A percentile compares a stretch with the other conserved stretches of the same genome.
Evolutionary conservation across 768 basidiomycete genomes (phyloP).

Genomic region (Rhodosporidiobolus odoratus): DNA sequence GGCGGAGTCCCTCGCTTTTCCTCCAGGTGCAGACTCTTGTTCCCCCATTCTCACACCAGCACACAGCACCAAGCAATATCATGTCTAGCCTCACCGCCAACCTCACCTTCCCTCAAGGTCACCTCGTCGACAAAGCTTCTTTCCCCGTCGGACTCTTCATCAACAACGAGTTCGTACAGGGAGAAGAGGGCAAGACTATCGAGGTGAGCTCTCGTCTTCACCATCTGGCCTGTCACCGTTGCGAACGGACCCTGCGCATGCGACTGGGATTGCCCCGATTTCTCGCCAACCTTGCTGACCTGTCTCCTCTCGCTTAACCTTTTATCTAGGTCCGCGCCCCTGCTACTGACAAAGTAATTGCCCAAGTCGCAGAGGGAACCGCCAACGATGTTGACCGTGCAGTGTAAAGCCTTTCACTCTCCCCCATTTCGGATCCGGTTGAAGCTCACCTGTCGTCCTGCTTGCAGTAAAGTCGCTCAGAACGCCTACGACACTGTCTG

Average conservation of each 20-base stretch:
- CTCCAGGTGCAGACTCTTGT: too few species aligned
- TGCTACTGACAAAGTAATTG: conserved; percentile 61
- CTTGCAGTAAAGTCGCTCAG: conserved; percentile 54
- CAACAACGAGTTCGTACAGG: conserved; percentile 61
- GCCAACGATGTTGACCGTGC: conserved; percentile 65
- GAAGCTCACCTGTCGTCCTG: background rate
- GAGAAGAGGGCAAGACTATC: conserved; percentile 58
- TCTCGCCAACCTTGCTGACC: background rate
- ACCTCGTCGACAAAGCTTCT: conserved; percentile 12
- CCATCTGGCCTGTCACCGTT: conserved; percentile 48
- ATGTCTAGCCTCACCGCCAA: conserved; percentile 36
- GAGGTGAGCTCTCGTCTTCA: conserved; percentile 55
- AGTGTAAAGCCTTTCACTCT: conserved; percentile 47
- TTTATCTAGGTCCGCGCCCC: conserved; percentile 48
- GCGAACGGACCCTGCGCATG: conserved; percentile 12
- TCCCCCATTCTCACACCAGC: background rate
- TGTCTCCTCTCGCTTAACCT: conserved; percentile 23
- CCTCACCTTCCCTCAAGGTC: conserved; percentile 39
- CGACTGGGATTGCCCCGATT: background rate
- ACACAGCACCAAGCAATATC: background rate
- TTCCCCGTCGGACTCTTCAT: conserved; percentile 68
- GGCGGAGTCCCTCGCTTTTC: too few species aligned
- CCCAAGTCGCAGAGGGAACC: conserved; percentile 44
- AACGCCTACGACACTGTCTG: conserved; percentile 62
- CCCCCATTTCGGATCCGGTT: background rate